These are phyloP conservation scores for Ustilago crameri DNA, from an alignment of 1,284 basidiomycete species.

Conservation along the genomic window DNA sequence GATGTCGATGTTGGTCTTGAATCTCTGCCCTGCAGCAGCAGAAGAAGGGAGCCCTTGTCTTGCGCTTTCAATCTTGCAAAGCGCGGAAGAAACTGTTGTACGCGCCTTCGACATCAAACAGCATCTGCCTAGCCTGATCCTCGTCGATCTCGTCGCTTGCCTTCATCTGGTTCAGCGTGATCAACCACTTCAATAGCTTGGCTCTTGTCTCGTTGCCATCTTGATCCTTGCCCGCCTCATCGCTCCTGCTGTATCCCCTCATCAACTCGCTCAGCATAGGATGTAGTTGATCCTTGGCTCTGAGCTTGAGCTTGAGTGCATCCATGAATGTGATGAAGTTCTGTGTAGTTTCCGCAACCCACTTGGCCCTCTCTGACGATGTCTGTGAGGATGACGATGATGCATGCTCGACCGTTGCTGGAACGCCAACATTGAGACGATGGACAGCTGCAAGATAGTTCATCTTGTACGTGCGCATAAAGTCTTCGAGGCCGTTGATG, in stretches of 20 bases:
- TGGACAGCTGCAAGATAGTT: slow-evolving; percentile 92
- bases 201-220: slow-evolving; percentile 94
- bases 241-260: slow-evolving; percentile 72
- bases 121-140: slow-evolving; percentile 92
- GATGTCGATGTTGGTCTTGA: no score
- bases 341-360: slow-evolving; percentile 98
- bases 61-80: slow-evolving; percentile 71
- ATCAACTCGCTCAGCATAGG: slow-evolving; percentile 94
- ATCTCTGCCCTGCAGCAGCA: no score
- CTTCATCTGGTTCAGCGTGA: slow-evolving; percentile 95
- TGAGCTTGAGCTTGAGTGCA: slow-evolving; percentile 87
- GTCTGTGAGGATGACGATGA: slow-evolving; percentile 71
- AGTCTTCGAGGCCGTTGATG: slow-evolving; percentile 70
- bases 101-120: slow-evolving; percentile 96
- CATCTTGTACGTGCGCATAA: slow-evolving; percentile 95
- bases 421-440: slow-evolving; percentile 88
- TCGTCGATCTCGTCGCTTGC: slow-evolving; percentile 96
- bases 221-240: slow-evolving; percentile 75
- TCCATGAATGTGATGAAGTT: slow-evolving; percentile 98
- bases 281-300: slow-evolving; percentile 96
- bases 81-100: slow-evolving; percentile 96
- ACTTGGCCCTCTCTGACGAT: slow-evolving; percentile 86
- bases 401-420: slow-evolving; percentile 91
- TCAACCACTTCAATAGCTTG: slow-evolving; percentile 93
- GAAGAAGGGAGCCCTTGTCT: neutral